Evolutionary conservation across 306 rosid species (phyloP).

Genomic region (Rubus idaeus): DNA sequence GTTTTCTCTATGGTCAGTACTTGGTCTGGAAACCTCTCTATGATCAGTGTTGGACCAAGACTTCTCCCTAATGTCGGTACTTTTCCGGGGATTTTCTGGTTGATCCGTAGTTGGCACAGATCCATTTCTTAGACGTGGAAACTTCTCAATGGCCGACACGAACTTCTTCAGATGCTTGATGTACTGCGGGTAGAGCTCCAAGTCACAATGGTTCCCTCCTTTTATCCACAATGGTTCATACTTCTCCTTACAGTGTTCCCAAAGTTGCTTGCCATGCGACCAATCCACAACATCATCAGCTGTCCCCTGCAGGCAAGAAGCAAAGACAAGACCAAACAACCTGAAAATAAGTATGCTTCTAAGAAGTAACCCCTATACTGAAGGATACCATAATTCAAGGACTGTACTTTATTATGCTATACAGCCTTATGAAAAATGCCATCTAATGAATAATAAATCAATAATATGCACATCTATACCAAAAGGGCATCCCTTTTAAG

Average conservation of each 20-base stretch:
- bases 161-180: slow-evolving; percentile 91
- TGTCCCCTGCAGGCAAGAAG: slow-evolving; percentile 60
- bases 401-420: neutral
- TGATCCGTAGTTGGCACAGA: slow-evolving; percentile 43
- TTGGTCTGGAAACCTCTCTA: slow-evolving; percentile 40
- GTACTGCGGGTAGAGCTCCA: slow-evolving; percentile 85
- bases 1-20: slow-evolving; percentile 64
- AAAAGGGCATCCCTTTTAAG: slow-evolving; percentile 5
- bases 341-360: slow-evolving; percentile 25
- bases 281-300: slow-evolving; percentile 86
- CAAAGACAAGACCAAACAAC: slow-evolving; percentile 29
- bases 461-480: slow-evolving; percentile 11
- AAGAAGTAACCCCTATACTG: slow-evolving; percentile 8
- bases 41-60: slow-evolving; percentile 46
- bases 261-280: slow-evolving; percentile 95
- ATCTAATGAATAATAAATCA: neutral
- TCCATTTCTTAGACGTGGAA: slow-evolving; percentile 38
- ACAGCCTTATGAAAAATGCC: neutral
- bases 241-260: slow-evolving; percentile 91
- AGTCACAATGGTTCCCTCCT: slow-evolving; percentile 94
- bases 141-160: slow-evolving; percentile 57
- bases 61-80: slow-evolving; percentile 76
- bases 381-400: neutral
- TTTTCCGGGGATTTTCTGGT: slow-evolving; percentile 62
- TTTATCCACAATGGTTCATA: slow-evolving; percentile 95